phyloP scores from a whole-genome alignment of 2,329 filamentous ascomycete species.

The Aspergillus chevalieri region DNA sequence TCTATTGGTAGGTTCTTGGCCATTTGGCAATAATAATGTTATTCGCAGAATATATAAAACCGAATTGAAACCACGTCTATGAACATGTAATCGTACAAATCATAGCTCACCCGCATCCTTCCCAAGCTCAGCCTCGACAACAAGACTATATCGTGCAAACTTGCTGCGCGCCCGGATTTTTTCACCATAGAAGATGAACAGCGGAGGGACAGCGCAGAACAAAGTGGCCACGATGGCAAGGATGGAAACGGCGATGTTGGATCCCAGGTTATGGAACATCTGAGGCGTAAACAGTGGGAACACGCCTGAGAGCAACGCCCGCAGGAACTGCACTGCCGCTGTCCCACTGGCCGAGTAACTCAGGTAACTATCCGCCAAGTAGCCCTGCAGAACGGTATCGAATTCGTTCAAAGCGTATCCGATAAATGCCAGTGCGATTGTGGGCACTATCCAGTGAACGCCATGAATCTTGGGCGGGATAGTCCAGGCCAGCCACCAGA shows the following conservation, averaged over 20 bases:
- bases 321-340: constrained; percentile 37
- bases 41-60: background rate
- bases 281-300: constrained; percentile 38
- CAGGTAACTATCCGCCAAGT: constrained; percentile 42
- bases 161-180: constrained; percentile 29
- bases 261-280: constrained; percentile 36
- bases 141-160: constrained; percentile 32
- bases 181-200: constrained; percentile 36
- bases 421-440: constrained; percentile 37
- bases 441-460: constrained; percentile 37
- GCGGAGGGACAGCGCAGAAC: constrained; percentile 33
- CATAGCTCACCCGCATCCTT: constrained; percentile 16
- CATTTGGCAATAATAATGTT: background rate
- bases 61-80: background rate
- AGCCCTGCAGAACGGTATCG: constrained; percentile 36
- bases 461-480: constrained; percentile 35
- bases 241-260: constrained; percentile 36
- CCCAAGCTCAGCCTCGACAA: constrained; percentile 19
- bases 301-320: constrained; percentile 32
- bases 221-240: constrained; percentile 37
- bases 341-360: constrained; percentile 42
- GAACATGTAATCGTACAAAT: background rate
- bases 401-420: constrained; percentile 47
- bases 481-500: constrained; percentile 47
- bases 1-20: background rate